A percentile compares a stretch with the other conserved stretches of the same genome.
These are phyloP conservation scores for Globisporangium carolinianum DNA, from an alignment of 352 stramenopile genomes.

Conservation along the genomic window DNA sequence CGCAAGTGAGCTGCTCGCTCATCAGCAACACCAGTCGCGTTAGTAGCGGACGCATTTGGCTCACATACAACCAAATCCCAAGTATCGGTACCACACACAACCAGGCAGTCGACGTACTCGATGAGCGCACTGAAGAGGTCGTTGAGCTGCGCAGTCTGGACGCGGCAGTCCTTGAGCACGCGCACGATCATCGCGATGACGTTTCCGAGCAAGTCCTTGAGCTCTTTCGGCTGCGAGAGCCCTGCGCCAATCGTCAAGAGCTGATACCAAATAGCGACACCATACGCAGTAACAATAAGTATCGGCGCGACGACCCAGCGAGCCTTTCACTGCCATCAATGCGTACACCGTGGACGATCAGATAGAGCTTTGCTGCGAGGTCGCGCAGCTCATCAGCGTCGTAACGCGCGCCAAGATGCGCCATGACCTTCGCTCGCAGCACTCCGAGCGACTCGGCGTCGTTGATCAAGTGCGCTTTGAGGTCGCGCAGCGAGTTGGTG, in stretches of 20 bases:
- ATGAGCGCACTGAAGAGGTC: constrained; percentile 60
- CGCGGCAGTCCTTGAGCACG: constrained; percentile 51
- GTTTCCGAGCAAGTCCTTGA: constrained; percentile 64
- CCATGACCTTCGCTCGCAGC: constrained; percentile 40
- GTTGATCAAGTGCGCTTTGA: constrained; percentile 75
- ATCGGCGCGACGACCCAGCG: too few relatives aligned
- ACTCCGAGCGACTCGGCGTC: constrained; percentile 50
- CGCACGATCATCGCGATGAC: constrained; percentile 50
- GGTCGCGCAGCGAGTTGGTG: constrained; percentile 58
- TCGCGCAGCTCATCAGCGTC: constrained; percentile 16
- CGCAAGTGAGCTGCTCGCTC: constrained; percentile 26
- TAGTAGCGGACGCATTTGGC: too few relatives aligned
- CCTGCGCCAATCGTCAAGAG: constrained; percentile 67
- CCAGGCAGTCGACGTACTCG: constrained; percentile 24
- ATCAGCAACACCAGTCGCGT: too few relatives aligned
- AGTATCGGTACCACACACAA: too few relatives aligned
- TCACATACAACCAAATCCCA: background rate
- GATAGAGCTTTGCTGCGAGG: constrained; percentile 47
- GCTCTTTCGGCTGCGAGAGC: constrained; percentile 68
- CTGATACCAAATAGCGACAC: constrained; percentile 1
- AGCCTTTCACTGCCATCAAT: background rate
- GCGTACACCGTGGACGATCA: constrained; percentile 48
- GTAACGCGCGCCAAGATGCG: constrained; percentile 17
- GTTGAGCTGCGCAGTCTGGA: constrained; percentile 33
- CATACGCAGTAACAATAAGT: too few relatives aligned